Evolutionary conservation across 208 protist species (phyloP).

Genomic region (Leishmania gerbilli): DNA sequence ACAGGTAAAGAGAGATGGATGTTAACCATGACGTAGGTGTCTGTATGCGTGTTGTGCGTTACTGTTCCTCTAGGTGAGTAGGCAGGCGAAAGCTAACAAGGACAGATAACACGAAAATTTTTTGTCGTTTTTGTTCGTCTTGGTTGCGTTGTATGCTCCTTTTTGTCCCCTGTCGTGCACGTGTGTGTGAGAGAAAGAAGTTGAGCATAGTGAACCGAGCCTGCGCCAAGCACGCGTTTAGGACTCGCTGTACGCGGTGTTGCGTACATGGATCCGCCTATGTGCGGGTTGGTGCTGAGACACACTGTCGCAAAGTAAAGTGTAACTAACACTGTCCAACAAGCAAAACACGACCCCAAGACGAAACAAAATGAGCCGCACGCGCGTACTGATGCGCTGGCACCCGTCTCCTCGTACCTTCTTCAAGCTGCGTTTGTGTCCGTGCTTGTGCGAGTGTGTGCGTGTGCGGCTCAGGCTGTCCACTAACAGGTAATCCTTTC

Average conservation of each 20-base stretch:
- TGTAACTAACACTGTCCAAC: slow-evolving; percentile 1
- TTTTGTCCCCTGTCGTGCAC: too few relatives aligned
- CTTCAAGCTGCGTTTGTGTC: background rate
- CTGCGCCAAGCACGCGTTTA: background rate
- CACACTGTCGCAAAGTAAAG: background rate
- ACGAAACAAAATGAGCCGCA: background rate
- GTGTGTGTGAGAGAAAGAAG: background rate
- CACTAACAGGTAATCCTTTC: background rate
- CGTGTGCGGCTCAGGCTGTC: background rate
- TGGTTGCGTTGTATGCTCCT: background rate
- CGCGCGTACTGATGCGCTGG: background rate
- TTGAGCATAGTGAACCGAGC: too few relatives aligned
- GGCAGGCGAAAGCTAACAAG: background rate
- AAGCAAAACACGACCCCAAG: background rate
- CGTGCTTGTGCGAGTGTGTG: background rate
- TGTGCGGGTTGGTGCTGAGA: background rate
- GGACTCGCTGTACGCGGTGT: slow-evolving; percentile 10
- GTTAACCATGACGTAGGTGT: background rate
- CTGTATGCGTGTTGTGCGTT: background rate
- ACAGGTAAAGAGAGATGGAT: background rate
- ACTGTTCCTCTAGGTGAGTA: background rate
- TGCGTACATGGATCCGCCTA: background rate
- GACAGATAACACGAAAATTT: background rate
- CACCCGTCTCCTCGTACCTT: background rate
- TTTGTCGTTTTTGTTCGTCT: background rate